phyloP scores from a whole-genome alignment of 1,284 basidiomycete species.

The Neolentinus lepideus region DNA sequence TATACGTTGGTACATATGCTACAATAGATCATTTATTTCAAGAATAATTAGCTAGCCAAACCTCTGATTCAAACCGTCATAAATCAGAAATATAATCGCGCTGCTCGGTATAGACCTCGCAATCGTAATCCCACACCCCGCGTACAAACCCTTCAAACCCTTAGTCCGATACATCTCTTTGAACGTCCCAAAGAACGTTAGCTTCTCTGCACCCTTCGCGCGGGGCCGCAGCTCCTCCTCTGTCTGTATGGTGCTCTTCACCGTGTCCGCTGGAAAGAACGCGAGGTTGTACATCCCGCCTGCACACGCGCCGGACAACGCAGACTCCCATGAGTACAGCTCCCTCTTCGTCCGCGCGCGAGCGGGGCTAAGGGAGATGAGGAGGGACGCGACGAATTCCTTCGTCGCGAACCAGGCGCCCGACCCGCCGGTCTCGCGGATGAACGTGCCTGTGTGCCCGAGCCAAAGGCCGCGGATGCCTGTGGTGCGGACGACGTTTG shows the following conservation, averaged over 20 bases:
- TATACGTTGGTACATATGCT: too few relatives aligned
- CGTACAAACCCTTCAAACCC: constrained; percentile 85
- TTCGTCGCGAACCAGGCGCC: constrained; percentile 88
- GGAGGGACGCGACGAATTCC: constrained; percentile 58
- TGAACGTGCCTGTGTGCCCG: constrained; percentile 79
- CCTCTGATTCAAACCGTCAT: constrained; percentile 64
- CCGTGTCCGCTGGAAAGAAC: constrained; percentile 88
- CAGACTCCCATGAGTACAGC: constrained; percentile 75
- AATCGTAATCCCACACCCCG: constrained; percentile 93
- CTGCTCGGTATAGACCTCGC: constrained; percentile 84
- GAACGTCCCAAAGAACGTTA: constrained; percentile 69
- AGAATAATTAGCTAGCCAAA: constrained; percentile 31
- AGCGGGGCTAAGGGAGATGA: constrained; percentile 38
- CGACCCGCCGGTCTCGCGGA: constrained; percentile 84
- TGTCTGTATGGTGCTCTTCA: constrained; percentile 95
- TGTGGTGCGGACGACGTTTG: constrained; percentile 52
- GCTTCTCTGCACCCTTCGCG: constrained; percentile 23
- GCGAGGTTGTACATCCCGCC: constrained; percentile 85
- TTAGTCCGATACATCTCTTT: constrained; percentile 69
- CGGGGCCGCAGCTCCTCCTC: constrained; percentile 77
- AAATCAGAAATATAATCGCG: constrained; percentile 88
- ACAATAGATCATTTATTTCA: too few relatives aligned
- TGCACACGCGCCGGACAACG: constrained; percentile 79
- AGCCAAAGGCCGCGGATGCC: constrained; percentile 82
- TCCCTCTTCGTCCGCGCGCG: constrained; percentile 31